These are phyloP conservation scores for Cephalotrichum gorgonifer DNA, from an alignment of 2,329 filamentous ascomycete species.

Conservation along the genomic window DNA sequence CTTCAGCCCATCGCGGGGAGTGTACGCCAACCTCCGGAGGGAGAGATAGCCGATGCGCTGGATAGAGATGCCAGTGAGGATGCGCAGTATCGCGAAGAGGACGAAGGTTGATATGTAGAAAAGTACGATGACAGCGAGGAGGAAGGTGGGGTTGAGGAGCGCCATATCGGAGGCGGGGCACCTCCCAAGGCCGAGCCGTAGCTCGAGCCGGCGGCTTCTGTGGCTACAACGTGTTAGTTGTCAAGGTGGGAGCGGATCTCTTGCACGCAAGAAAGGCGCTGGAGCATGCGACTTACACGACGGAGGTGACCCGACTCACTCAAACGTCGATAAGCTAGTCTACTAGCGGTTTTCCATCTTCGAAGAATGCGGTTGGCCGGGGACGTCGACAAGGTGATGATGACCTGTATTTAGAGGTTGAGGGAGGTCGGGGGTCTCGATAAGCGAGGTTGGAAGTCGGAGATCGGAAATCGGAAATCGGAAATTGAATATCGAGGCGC, in stretches of 20 bases:
- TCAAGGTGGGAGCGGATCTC: not conserved
- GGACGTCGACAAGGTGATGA: no score
- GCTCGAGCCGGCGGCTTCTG: not conserved
- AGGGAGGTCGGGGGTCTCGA: no score
- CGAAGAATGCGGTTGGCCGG: not conserved
- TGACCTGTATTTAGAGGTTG: no score
- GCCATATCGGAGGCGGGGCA: constrained; percentile 35
- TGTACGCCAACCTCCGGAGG: constrained; percentile 81
- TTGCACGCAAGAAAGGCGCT: not conserved
- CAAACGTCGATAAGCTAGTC: not conserved
- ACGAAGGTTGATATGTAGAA: constrained; percentile 88
- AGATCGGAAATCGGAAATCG: no score
- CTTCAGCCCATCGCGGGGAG: constrained; percentile 76
- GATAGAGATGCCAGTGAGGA: constrained; percentile 88
- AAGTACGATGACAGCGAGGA: constrained; percentile 76
- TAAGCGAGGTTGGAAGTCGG: no score
- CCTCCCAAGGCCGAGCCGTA: not conserved
- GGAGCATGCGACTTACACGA: not conserved
- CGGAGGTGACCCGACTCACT: not conserved
- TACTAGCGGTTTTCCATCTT: not conserved
- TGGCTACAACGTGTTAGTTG: not conserved
- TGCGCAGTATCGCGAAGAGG: constrained; percentile 82
- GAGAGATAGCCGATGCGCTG: constrained; percentile 92
- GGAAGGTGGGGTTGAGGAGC: constrained; percentile 65
- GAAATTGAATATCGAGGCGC: no score